A percentile compares a stretch with the other conserved stretches of the same genome.
phyloP scores from a whole-genome alignment of 2,329 filamentous ascomycete genomes.

The Parasarocladium wereldwijsianum region DNA sequence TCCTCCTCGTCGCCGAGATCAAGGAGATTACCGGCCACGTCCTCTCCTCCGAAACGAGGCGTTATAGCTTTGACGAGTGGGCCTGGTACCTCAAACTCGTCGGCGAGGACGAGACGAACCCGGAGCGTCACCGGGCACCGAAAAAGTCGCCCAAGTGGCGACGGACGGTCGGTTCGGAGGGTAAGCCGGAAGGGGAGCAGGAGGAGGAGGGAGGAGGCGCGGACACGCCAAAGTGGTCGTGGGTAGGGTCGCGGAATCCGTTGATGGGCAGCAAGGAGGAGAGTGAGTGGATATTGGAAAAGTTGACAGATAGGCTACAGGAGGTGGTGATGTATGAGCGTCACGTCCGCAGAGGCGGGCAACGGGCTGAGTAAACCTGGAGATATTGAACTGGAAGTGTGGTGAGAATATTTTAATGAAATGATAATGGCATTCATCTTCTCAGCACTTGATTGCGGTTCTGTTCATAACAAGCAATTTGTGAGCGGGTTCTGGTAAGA shows the following conservation, averaged over 20 bases:
- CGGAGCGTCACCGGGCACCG: constrained; percentile 32
- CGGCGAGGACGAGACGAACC: constrained; percentile 43
- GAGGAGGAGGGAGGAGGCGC: constrained; percentile 12
- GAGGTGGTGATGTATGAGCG: constrained; percentile 8
- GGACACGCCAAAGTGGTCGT: constrained; percentile 43
- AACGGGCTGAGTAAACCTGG: too few species aligned
- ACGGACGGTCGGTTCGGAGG: neutral
- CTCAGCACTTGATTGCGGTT: too few species aligned
- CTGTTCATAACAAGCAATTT: too few species aligned
- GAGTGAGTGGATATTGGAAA: constrained; percentile 58
- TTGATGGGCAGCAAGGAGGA: constrained; percentile 56
- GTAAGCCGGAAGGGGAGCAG: constrained; percentile 6
- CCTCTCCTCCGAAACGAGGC: constrained; percentile 40
- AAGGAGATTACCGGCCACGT: constrained; percentile 46
- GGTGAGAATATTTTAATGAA: too few species aligned
- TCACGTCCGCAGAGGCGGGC: too few species aligned
- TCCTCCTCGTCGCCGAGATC: constrained; percentile 61
- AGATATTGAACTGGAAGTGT: too few species aligned
- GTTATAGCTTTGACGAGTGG: constrained; percentile 76
- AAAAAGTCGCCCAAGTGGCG: constrained; percentile 2
- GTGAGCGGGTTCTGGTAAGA: too few species aligned
- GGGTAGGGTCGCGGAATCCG: constrained; percentile 55
- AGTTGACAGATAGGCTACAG: constrained; percentile 39
- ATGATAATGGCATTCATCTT: too few species aligned
- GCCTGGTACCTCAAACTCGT: constrained; percentile 70